phyloP scores from a whole-genome alignment of 108 stramenopile species.

The Skeletonema costatum region DNA sequence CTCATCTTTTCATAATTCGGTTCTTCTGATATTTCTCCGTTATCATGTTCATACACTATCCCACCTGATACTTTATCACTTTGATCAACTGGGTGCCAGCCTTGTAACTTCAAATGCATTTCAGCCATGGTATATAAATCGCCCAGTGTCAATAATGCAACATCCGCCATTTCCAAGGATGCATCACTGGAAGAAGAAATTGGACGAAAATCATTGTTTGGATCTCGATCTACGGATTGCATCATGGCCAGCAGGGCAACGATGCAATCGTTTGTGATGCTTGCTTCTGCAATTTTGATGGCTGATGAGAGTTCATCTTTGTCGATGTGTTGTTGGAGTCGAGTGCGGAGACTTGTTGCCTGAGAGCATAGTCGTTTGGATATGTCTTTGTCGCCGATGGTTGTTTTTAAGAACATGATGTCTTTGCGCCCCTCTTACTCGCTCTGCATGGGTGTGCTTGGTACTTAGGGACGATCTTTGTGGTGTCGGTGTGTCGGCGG shows the following conservation, averaged over 20 bases:
- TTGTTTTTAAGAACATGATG: no score
- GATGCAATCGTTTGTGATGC: conserved; percentile 10
- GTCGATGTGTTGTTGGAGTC: not conserved
- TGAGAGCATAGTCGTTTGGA: conserved; percentile 18
- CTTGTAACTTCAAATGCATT: conserved; percentile 2
- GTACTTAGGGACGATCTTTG: no score
- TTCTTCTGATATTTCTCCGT: conserved; percentile 23
- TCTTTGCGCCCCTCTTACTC: no score
- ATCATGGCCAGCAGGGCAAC: conserved; percentile 25
- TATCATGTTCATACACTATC: conserved; percentile 22
- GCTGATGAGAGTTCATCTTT: conserved; percentile 10
- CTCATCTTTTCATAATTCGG: conserved; percentile 2
- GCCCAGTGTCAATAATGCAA: conserved; percentile 12
- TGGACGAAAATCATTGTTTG: conserved; percentile 20
- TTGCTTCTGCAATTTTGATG: conserved; percentile 16
- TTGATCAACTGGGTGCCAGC: conserved; percentile 14
- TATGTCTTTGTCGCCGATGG: not conserved
- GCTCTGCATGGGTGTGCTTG: no score
- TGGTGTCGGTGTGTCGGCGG: no score
- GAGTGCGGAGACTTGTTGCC: conserved; percentile 15
- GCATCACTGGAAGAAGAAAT: not conserved
- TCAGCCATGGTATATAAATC: conserved; percentile 12
- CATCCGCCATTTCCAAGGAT: conserved; percentile 19
- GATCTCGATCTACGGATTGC: conserved; percentile 14
- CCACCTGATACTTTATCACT: conserved; percentile 11